Conservation (phyloP, 441 rosid genomes). For the Theobroma grandiflorum region DNA sequence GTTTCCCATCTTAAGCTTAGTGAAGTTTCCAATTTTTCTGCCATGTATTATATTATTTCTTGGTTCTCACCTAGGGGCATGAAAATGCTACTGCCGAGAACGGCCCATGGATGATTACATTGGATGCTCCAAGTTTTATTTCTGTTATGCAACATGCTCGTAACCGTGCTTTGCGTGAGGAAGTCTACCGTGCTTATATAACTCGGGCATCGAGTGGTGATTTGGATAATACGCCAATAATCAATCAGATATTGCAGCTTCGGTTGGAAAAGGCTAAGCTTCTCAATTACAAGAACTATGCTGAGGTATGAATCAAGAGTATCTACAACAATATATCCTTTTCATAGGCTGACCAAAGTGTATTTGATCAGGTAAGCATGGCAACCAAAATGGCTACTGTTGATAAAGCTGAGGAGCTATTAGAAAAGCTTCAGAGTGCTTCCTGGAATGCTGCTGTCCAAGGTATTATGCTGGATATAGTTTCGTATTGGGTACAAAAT, state of each 20-base stretch:
- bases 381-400: constrained; percentile 95
- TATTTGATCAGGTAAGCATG: constrained; percentile 79
- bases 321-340: constrained; percentile 12
- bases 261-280: constrained; percentile 84
- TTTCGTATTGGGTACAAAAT: constrained; percentile 14
- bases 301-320: constrained; percentile 65
- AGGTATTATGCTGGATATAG: constrained; percentile 52
- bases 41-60: neutral
- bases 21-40: neutral
- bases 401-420: constrained; percentile 79
- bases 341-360: constrained; percentile 31
- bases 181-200: constrained; percentile 73
- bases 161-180: constrained; percentile 85
- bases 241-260: constrained; percentile 80
- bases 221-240: constrained; percentile 74
- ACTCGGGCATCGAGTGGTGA: constrained; percentile 81
- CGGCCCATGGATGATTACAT: constrained; percentile 90
- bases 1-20: constrained; percentile 19
- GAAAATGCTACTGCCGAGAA: constrained; percentile 82
- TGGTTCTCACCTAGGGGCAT: constrained; percentile 61
- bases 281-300: constrained; percentile 78
- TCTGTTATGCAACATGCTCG: constrained; percentile 89
- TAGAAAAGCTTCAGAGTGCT: constrained; percentile 84
- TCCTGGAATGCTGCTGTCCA: constrained; percentile 89
- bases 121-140: constrained; percentile 82